Evolutionary conservation across 2,329 filamentous ascomycete species (phyloP).

Genomic region (Myriangium duriaei): DNA sequence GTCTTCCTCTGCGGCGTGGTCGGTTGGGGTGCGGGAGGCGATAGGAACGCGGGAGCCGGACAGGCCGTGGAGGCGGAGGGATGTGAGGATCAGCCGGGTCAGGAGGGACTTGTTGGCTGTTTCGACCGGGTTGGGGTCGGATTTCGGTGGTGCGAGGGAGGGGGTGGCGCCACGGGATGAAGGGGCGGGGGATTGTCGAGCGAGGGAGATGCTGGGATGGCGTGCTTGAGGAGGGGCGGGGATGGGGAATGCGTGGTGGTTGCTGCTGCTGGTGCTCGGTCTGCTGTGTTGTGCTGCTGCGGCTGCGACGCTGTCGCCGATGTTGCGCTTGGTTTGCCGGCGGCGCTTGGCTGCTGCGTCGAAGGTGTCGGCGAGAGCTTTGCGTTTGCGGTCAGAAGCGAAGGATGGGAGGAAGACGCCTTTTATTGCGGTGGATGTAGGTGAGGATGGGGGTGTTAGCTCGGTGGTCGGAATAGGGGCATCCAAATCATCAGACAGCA

Average conservation of each 20-base stretch:
- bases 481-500: slow-evolving; percentile 32
- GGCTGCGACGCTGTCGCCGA: slow-evolving; percentile 31
- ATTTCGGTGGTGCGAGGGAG: slow-evolving; percentile 2
- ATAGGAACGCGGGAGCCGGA: slow-evolving; percentile 25
- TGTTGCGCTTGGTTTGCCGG: slow-evolving; percentile 29
- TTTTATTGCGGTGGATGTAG: slow-evolving; percentile 11
- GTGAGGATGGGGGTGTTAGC: slow-evolving; percentile 19
- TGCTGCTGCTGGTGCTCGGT: slow-evolving; percentile 16
- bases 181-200: slow-evolving; percentile 14
- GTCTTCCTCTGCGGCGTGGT: slow-evolving; percentile 32
- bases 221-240: slow-evolving; percentile 9
- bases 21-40: slow-evolving; percentile 9
- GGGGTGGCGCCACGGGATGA: slow-evolving; percentile 18
- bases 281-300: slow-evolving; percentile 26
- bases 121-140: slow-evolving; percentile 5
- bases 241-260: background rate
- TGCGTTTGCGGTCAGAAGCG: slow-evolving; percentile 28
- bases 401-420: slow-evolving; percentile 17
- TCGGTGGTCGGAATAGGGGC: slow-evolving; percentile 8
- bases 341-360: slow-evolving; percentile 34
- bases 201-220: slow-evolving; percentile 15
- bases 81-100: slow-evolving; percentile 39
- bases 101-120: slow-evolving; percentile 37
- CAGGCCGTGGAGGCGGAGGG: slow-evolving; percentile 40
- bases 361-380: slow-evolving; percentile 31